phyloP scores from a whole-genome alignment of 2,329 filamentous ascomycete species.

The Penicillium sp. region DNA sequence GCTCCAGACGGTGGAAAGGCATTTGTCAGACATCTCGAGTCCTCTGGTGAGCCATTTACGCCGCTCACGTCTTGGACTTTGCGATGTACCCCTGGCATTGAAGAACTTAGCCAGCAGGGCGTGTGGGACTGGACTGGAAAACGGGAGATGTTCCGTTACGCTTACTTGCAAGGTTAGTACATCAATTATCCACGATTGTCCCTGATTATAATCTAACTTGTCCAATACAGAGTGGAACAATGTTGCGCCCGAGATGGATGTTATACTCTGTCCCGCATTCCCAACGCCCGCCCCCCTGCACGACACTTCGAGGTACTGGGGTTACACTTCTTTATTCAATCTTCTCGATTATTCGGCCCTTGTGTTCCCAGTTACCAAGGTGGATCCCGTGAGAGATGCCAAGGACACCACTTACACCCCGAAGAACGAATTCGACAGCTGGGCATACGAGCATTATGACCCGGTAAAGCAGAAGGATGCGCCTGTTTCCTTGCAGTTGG shows the following conservation, averaged over 20 bases:
- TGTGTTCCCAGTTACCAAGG: conserved; percentile 57
- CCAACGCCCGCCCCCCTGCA: conserved; percentile 56
- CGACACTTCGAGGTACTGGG: conserved; percentile 57
- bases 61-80: background rate
- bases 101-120: conserved; percentile 6
- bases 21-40: background rate
- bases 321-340: conserved; percentile 67
- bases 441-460: conserved; percentile 28
- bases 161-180: conserved; percentile 5
- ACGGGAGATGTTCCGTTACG: conserved; percentile 10
- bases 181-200: background rate
- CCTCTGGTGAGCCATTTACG: background rate
- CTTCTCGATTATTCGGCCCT: conserved; percentile 64
- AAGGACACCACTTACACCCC: background rate
- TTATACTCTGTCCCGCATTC: conserved; percentile 60
- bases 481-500: conserved; percentile 54
- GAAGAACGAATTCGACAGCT: background rate
- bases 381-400: conserved; percentile 39
- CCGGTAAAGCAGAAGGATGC: conserved; percentile 48
- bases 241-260: conserved; percentile 43
- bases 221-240: conserved; percentile 7
- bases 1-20: conserved; percentile 10
- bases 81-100: conserved; percentile 9
- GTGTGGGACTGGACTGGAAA: conserved; percentile 10
- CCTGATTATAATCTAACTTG: background rate